Evolutionary conservation across 208 protist species (phyloP), one percentile per base, ranked within the genome.

Genomic region (Polymyxa betae): DNA sequence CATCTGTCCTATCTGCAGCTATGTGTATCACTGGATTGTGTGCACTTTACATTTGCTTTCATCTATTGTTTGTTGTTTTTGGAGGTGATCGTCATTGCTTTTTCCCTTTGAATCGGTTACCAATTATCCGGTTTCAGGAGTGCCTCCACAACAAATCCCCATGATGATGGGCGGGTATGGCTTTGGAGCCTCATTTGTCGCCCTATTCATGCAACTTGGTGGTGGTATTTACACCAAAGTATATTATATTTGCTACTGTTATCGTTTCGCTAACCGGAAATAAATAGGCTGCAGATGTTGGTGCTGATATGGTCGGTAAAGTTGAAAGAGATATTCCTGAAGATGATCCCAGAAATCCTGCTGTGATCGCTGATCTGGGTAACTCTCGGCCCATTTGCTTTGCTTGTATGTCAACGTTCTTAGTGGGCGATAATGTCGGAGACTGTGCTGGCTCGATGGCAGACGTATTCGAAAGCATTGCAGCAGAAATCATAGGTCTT

Each of bases 381-480:
- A 60, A 82, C 35, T 82, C 5, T 82, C 35, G 24, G 49, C 24
- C 5, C 49, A 24, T 5, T 60, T 60, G 12, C 49, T 29, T 5
- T 24, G 24, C 5, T 60, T 29, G 49, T 60, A 29, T 5, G 5
- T 60, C 5, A 60, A 60, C 49, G 49, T 5, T 24, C 24, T 60
- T 35, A 82, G 98, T 98, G 46, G 97, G 97, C 35, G 97, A 98
- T 92, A 98, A 98, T 93, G 97, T 96, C 46, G 97, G 97, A 43
- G 97, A 98, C 90, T 97, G 97, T 89, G 97, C 96, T 41, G 97
- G 97, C 46, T 97, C 96, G 94, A 97, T 97, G 60, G 97, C 97
- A 38, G 97, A 98, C 92, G 94, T 98, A 10, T 98, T 98, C 91
- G 97, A 98, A 66, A 97, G 96, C 89, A 98, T 97, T 92, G 97